Percentiles rank a stretch among this genome's conserved stretches.
Evolutionary conservation across 2,329 filamentous ascomycete species (phyloP).

Genomic region (Colletotrichum theobromicola): DNA sequence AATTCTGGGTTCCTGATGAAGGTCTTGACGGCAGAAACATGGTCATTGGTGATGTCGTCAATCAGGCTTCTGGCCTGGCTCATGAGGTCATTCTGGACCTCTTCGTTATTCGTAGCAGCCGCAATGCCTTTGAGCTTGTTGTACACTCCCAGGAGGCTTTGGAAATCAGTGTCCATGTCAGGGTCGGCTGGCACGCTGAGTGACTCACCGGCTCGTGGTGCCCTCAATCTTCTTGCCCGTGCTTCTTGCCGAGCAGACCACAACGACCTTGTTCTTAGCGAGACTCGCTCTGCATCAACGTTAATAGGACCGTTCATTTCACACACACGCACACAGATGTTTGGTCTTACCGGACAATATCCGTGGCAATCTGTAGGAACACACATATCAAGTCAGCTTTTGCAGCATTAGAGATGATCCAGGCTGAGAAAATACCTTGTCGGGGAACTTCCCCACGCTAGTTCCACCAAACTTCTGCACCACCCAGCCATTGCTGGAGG

Average conservation of each 20-base stretch:
- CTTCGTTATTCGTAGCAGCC: slow-evolving; percentile 56
- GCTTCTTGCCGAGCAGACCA: slow-evolving; percentile 95
- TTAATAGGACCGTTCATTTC: slow-evolving; percentile 18
- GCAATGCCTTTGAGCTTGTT: slow-evolving; percentile 60
- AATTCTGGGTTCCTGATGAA: slow-evolving; percentile 64
- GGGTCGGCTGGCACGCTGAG: slow-evolving; percentile 6
- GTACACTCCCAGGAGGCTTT: slow-evolving; percentile 64
- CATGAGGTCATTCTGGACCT: slow-evolving; percentile 58
- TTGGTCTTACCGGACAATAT: slow-evolving; percentile 66
- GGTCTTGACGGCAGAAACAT: slow-evolving; percentile 72
- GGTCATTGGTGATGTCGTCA: slow-evolving; percentile 81
- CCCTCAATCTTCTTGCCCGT: slow-evolving; percentile 93
- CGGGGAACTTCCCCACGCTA: slow-evolving; percentile 91
- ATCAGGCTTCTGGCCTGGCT: slow-evolving; percentile 77
- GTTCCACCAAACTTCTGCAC: slow-evolving; percentile 97
- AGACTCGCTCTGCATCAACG: slow-evolving; percentile 58
- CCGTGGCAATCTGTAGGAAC: slow-evolving; percentile 59
- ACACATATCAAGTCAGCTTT: slow-evolving; percentile 31
- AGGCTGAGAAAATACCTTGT: slow-evolving; percentile 54
- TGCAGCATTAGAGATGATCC: slow-evolving; percentile 17
- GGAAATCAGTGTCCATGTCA: background rate
- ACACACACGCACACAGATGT: background rate
- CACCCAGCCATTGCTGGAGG: slow-evolving; percentile 68
- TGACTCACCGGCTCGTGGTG: slow-evolving; percentile 88
- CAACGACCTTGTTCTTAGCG: slow-evolving; percentile 75